Conservation (phyloP, 2,329 filamentous ascomycete genomes). For the Stagonosporopsis cucurbitacearum region DNA sequence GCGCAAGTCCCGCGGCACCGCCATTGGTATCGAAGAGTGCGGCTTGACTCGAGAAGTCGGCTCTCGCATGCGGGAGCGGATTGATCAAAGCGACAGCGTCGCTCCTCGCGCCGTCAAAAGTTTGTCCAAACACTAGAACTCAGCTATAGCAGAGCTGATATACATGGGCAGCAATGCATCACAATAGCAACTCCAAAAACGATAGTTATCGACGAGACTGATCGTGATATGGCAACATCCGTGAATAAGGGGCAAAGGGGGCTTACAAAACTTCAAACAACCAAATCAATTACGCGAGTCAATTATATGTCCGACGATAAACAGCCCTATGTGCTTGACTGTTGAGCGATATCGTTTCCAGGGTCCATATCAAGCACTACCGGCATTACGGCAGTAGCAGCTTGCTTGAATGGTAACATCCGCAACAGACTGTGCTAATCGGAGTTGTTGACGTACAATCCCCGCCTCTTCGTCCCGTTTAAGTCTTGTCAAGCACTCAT, state of each 20-base stretch:
- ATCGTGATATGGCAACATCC: not conserved
- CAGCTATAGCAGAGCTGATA: not conserved
- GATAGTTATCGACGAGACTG: not conserved
- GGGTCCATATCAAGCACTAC: slow-evolving; percentile 5
- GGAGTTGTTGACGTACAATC: slow-evolving; percentile 59
- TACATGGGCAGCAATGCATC: not conserved
- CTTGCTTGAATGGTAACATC: slow-evolving; percentile 66
- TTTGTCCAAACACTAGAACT: not conserved
- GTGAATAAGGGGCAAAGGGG: not conserved
- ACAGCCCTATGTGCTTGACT: not conserved
- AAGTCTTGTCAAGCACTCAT: slow-evolving; percentile 69
- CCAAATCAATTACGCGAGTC: slow-evolving; percentile 2
- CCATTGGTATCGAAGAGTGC: slow-evolving; percentile 3
- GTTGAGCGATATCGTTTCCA: not conserved
- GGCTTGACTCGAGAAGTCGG: slow-evolving; percentile 1
- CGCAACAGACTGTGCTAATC: slow-evolving; percentile 60
- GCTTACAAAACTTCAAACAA: slow-evolving; percentile 3
- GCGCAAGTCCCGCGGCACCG: slow-evolving; percentile 17
- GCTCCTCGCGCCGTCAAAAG: slow-evolving; percentile 1
- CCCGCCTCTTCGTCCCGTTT: slow-evolving; percentile 57
- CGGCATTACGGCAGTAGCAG: slow-evolving; percentile 59
- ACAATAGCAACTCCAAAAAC: not conserved
- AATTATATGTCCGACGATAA: not conserved
- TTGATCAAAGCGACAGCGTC: slow-evolving; percentile 8
- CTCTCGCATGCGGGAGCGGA: not conserved